Conservation (phyloP, 116 monocot species). For the Dioscorea cayenensis region DNA sequence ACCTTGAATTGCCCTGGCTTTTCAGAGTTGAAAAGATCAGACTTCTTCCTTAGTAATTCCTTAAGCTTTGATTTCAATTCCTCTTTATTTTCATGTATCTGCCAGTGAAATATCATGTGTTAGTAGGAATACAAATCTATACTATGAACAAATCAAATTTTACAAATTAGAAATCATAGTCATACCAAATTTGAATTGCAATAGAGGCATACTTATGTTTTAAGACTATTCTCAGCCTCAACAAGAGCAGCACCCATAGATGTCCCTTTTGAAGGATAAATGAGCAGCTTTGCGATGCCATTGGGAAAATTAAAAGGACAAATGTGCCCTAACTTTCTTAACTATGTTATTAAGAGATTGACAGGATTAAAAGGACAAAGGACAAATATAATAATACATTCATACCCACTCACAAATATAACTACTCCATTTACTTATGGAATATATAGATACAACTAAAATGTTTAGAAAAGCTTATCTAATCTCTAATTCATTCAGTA, state of each 20-base stretch:
- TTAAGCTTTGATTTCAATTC: constrained; percentile 90
- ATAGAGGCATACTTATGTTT: constrained; percentile 41
- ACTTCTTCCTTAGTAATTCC: constrained; percentile 70
- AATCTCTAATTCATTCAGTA: not conserved
- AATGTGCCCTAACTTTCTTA: no score
- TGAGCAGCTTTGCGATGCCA: constrained; percentile 54
- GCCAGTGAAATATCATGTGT: not conserved
- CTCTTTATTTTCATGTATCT: constrained; percentile 70
- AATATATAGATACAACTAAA: no score
- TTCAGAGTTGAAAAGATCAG: constrained; percentile 84
- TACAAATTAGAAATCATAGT: not conserved
- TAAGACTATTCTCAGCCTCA: constrained; percentile 85
- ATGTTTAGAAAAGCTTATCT: not conserved
- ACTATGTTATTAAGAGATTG: no score
- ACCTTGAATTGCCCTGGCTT: constrained; percentile 91
- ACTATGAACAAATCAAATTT: no score
- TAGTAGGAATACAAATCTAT: no score
- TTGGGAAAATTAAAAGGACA: constrained; percentile 4
- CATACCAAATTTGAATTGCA: not conserved
- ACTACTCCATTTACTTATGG: not conserved
- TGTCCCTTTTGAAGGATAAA: constrained; percentile 32
- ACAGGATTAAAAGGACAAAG: no score
- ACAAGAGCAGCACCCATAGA: constrained; percentile 84
- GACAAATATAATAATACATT: not conserved
- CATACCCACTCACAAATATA: not conserved